Conservation (phyloP, 306 rosid genomes). For the Rosa lucieae region DNA sequence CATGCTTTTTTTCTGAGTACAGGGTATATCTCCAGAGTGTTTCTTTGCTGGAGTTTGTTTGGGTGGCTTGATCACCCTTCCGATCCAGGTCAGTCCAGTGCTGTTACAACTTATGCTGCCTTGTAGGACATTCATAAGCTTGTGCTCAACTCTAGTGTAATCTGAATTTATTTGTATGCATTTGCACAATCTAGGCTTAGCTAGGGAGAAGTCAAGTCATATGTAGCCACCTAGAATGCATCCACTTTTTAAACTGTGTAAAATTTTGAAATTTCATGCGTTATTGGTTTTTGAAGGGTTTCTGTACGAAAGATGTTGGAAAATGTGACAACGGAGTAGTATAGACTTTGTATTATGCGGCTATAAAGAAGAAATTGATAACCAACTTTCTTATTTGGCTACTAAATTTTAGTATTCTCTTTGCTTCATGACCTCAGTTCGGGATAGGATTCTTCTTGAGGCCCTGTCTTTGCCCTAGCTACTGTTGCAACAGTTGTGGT, state of each 20-base stretch:
- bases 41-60: slow-evolving; percentile 70
- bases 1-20: slow-evolving; percentile 22
- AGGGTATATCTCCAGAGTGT: slow-evolving; percentile 59
- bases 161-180: background rate
- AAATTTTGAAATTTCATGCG: background rate
- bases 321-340: background rate
- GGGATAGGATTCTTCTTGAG: slow-evolving; percentile 62
- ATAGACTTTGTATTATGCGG: background rate
- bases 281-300: background rate
- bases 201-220: background rate
- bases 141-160: background rate
- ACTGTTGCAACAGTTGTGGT: slow-evolving; percentile 70
- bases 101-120: slow-evolving; percentile 7
- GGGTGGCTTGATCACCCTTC: slow-evolving; percentile 66
- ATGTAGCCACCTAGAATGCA: background rate
- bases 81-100: slow-evolving; percentile 48
- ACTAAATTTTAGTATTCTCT: background rate
- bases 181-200: background rate
- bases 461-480: slow-evolving; percentile 57
- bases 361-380: background rate
- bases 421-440: slow-evolving; percentile 35
- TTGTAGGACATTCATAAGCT: background rate
- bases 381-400: background rate
- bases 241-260: background rate
- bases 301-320: background rate